Evolutionary conservation across 129 eudicot genomes (phyloP).

Genomic region (Centrapalus pauciflorus): DNA sequence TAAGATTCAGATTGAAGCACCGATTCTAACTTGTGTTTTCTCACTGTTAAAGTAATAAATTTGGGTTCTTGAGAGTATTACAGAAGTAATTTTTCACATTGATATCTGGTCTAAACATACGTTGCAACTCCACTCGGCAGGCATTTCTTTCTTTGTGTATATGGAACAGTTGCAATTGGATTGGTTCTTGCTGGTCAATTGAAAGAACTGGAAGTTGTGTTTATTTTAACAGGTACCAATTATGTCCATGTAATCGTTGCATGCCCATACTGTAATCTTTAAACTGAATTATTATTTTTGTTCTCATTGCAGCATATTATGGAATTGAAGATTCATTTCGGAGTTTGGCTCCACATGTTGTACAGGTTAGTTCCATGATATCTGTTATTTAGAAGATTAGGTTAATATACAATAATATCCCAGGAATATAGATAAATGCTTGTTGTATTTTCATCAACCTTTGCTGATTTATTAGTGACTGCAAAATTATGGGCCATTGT

Average conservation of each 20-base stretch:
- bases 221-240: conserved; percentile 66
- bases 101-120: conserved; percentile 1
- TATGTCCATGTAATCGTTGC: not conserved
- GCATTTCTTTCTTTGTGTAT: conserved; percentile 88
- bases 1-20: not conserved
- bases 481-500: not conserved
- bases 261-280: not conserved
- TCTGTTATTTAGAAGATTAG: not conserved
- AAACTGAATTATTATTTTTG: not conserved
- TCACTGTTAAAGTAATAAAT: not conserved
- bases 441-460: not conserved
- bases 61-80: not conserved
- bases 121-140: conserved; percentile 42
- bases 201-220: conserved; percentile 63
- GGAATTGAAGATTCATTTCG: conserved; percentile 72
- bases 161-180: conserved; percentile 72
- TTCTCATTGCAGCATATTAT: conserved; percentile 65
- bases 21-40: not conserved
- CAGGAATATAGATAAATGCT: not conserved
- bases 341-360: conserved; percentile 83
- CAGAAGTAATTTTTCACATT: not conserved
- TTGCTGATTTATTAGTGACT: not conserved
- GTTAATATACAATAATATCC: not conserved
- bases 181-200: conserved; percentile 83
- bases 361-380: conserved; percentile 51